Evolutionary conservation across 2,329 filamentous ascomycete genomes (phyloP), one percentile per base, ranked within the genome.

Genomic region (Cryphonectria nitschkei): DNA sequence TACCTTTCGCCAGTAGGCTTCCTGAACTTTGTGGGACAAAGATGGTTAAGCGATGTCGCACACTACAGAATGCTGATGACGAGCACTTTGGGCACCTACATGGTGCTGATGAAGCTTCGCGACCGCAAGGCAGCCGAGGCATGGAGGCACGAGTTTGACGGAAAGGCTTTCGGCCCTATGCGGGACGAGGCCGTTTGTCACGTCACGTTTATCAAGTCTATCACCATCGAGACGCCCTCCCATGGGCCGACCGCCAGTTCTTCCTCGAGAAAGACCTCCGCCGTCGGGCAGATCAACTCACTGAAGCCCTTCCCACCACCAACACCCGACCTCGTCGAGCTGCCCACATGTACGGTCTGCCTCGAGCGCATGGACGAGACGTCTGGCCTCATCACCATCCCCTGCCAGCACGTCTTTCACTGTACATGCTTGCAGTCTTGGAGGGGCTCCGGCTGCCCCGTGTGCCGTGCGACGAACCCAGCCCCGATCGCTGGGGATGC

Each of bases 351-450:
- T 74, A 95, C 96, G 0, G 96, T 99, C 13, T 99, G 96, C 75
- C 87, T 99, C 6, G 96, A 99, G 80, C 91, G 95, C 64, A 99
- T 99, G 96, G 96, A 99, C 77, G 95, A 98, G 79, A 98, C 95
- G 0, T 97, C 94, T 0, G 96, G 96, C 0, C 85, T 99, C 2
- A 89, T 99, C 78, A 99, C 96, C 0, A 98, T 98, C 56, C 91
- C 97, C 41, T 99, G 96, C 79, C 95, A 98, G 77, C 96, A 99
- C 77, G 94, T 98, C 67, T 99, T 99, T 78, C 96, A 99, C 80
- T 98, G 96, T 78, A 95, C 92, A 1, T 99, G 96, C 81, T 85
- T 99, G 0, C 93, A 97, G 77, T 98, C 96, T 78, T 99, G 96
- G 96, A 93, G 93, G 78, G 95, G 95, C 5, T 92, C 91, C 37